phyloP scores from a whole-genome alignment of 352 stramenopile genomes.

The Phytophthora macrochlamydospora region DNA sequence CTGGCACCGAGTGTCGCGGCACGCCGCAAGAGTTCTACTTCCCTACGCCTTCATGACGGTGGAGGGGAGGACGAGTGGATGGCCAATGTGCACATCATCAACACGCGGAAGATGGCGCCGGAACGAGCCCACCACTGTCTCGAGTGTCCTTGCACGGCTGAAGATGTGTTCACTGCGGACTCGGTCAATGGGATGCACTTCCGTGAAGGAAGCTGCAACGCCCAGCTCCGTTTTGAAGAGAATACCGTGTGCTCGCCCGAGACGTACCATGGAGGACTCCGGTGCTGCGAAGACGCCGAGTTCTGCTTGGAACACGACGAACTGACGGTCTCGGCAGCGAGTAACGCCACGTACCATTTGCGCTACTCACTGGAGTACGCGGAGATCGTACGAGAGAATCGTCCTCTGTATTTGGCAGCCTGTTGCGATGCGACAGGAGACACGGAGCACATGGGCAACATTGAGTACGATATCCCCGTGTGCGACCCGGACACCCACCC shows the following conservation, averaged over 20 bases:
- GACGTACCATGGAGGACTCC: conserved; percentile 73
- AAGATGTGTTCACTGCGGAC: conserved; percentile 56
- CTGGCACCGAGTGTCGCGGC: conserved; percentile 76
- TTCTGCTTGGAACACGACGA: conserved; percentile 71
- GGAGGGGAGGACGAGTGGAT: conserved; percentile 81
- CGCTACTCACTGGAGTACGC: conserved; percentile 83
- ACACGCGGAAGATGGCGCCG: conserved; percentile 63
- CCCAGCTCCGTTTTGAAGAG: conserved; percentile 65
- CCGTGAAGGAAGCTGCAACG: conserved; percentile 51
- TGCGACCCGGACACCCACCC: conserved; percentile 70
- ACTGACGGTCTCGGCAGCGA: conserved; percentile 29
- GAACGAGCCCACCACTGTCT: conserved; percentile 63
- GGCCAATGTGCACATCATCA: conserved; percentile 85
- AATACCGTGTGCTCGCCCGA: conserved; percentile 68
- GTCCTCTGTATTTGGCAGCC: conserved; percentile 64
- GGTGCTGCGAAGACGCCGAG: conserved; percentile 77
- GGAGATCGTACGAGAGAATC: conserved; percentile 56
- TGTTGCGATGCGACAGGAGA: conserved; percentile 77
- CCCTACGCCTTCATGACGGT: conserved; percentile 85
- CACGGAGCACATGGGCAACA: conserved; percentile 63
- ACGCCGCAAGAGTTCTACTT: conserved; percentile 83
- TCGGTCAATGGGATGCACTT: conserved; percentile 65
- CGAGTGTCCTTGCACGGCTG: conserved; percentile 78
- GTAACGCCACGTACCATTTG: conserved; percentile 58
- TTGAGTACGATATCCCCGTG: conserved; percentile 79